Conservation (phyloP, 2,329 filamentous ascomycete species). For the Westerdykella aurantiaca region DNA sequence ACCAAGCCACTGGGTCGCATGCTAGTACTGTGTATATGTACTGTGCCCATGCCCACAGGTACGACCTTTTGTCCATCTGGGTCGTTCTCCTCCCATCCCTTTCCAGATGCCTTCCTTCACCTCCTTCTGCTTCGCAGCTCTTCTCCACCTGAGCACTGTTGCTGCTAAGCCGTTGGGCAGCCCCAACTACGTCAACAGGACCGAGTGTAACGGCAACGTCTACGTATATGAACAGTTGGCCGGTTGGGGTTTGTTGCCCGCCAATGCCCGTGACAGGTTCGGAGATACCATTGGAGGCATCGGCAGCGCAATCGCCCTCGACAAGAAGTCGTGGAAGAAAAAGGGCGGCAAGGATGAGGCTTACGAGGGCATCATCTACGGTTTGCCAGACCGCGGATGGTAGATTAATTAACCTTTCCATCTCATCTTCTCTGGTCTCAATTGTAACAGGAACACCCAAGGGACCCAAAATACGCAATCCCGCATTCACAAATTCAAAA, state of each 20-base stretch:
- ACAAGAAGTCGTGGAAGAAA: slow-evolving; percentile 55
- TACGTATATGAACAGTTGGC: slow-evolving; percentile 64
- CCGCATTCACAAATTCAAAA: slow-evolving; percentile 61
- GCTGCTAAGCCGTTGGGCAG: slow-evolving; percentile 8
- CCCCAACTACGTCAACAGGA: slow-evolving; percentile 16
- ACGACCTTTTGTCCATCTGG: no score
- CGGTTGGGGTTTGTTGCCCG: slow-evolving; percentile 58
- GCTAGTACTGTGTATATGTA: no score
- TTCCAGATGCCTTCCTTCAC: slow-evolving; percentile 16
- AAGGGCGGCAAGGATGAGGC: slow-evolving; percentile 37
- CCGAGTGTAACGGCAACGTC: slow-evolving; percentile 54
- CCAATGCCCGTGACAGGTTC: slow-evolving; percentile 57
- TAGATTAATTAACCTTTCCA: no score
- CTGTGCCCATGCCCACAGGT: no score
- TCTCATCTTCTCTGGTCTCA: no score
- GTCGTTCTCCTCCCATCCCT: no score
- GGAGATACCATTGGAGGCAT: slow-evolving; percentile 65
- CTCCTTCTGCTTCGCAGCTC: slow-evolving; percentile 13
- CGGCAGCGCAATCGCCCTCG: slow-evolving; percentile 61
- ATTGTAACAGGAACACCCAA: no score
- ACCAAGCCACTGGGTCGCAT: no score
- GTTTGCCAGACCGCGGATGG: slow-evolving; percentile 65
- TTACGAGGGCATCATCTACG: slow-evolving; percentile 59
- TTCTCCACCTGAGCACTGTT: slow-evolving; percentile 11
- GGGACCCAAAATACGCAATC: slow-evolving; percentile 60